Percentiles rank a stretch among this genome's conserved stretches.
phyloP scores from a whole-genome alignment of 352 stramenopile species.

The Elongisporangium undulatum region DNA sequence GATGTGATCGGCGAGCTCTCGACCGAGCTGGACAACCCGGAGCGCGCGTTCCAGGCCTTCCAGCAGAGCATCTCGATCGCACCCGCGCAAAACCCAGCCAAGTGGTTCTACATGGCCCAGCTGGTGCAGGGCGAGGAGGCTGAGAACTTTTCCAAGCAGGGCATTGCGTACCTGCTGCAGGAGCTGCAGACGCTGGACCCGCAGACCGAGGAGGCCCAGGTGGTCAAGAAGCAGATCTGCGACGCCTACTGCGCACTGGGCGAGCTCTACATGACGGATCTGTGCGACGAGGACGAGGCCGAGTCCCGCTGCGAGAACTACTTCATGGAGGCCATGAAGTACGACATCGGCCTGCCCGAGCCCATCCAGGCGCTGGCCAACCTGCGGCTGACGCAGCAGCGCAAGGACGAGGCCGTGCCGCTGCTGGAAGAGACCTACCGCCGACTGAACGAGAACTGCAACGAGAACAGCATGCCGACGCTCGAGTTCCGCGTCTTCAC shows the following conservation, averaged over 20 bases:
- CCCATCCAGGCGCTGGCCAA: conserved; percentile 94
- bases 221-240: conserved; percentile 90
- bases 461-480: conserved; percentile 69
- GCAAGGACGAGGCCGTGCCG: conserved; percentile 84
- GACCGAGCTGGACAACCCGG: conserved; percentile 79
- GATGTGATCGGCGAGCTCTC: conserved; percentile 77
- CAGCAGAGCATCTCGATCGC: conserved; percentile 61
- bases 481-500: conserved; percentile 83
- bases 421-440: conserved; percentile 91
- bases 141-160: conserved; percentile 61
- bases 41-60: conserved; percentile 70
- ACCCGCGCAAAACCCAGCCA: conserved; percentile 68
- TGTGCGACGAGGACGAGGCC: conserved; percentile 92
- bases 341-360: conserved; percentile 89
- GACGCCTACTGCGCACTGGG: conserved; percentile 93
- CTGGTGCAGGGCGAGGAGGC: conserved; percentile 70
- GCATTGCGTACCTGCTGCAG: conserved; percentile 59
- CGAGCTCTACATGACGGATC: conserved; percentile 97
- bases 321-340: conserved; percentile 87
- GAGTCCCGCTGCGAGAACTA: conserved; percentile 91
- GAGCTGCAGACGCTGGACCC: conserved; percentile 39
- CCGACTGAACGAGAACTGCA: conserved; percentile 76
- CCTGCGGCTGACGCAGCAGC: conserved; percentile 91
- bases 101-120: conserved; percentile 86
- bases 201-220: conserved; percentile 41